Percentiles rank a stretch among this genome's conserved stretches.
Evolutionary conservation across 306 rosid species (phyloP).

Genomic region (Prunus davidiana): DNA sequence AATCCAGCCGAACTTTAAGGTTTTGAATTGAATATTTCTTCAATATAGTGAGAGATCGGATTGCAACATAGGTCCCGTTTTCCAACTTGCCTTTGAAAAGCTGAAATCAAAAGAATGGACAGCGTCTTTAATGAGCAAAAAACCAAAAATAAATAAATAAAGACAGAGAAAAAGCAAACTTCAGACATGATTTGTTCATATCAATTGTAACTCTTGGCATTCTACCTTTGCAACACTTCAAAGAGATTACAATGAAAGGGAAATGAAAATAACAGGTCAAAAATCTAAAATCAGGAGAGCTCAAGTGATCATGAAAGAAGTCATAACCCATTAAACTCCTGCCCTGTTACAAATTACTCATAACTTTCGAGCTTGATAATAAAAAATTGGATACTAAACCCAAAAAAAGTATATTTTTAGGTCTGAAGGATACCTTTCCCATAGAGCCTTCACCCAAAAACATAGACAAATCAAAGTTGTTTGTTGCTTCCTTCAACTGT

Average conservation of each 20-base stretch:
- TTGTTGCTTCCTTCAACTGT: conserved; percentile 75
- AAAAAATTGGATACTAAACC: background rate
- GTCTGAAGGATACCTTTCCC: conserved; percentile 63
- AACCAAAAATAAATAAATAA: no score
- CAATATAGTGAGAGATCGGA: conserved; percentile 45
- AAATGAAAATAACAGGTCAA: background rate
- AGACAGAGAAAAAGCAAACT: no score
- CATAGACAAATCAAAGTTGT: conserved; percentile 51
- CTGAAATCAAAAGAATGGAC: conserved; percentile 40
- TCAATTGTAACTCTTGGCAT: no score
- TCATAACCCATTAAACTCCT: background rate
- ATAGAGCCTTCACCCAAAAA: conserved; percentile 80
- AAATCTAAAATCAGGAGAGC: background rate
- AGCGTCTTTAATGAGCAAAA: background rate
- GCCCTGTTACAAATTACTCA: background rate
- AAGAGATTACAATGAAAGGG: no score
- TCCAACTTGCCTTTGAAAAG: conserved; percentile 72
- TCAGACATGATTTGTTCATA: no score
- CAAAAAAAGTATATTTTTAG: background rate
- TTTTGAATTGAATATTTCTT: conserved; percentile 66
- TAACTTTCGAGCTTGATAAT: background rate
- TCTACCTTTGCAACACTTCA: no score
- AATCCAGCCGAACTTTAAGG: conserved; percentile 66
- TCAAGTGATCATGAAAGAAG: background rate
- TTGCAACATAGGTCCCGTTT: conserved; percentile 55